Evolutionary conservation across 2,329 filamentous ascomycete genomes (phyloP).

Genomic region (Rosellinia necatrix): DNA sequence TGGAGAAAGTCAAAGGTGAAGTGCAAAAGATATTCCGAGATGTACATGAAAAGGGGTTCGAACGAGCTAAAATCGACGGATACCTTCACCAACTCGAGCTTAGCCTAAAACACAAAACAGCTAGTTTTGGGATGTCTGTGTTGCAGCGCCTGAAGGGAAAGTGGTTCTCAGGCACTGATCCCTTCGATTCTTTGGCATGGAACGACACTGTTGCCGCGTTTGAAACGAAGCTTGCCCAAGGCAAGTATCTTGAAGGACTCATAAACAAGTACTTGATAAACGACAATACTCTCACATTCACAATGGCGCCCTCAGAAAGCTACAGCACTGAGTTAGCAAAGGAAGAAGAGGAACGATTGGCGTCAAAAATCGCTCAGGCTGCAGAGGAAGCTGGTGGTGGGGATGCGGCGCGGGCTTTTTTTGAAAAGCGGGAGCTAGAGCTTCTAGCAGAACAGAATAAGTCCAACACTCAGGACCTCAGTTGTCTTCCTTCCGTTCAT

Average conservation of each 20-base stretch:
- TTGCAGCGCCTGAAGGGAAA: slow-evolving; percentile 86
- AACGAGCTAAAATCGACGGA: slow-evolving; percentile 87
- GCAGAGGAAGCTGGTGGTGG: slow-evolving; percentile 71
- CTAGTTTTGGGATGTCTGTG: slow-evolving; percentile 89
- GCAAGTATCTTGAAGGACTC: slow-evolving; percentile 80
- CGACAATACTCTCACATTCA: slow-evolving; percentile 86
- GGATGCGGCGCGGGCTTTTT: slow-evolving; percentile 69
- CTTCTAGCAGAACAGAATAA: slow-evolving; percentile 83
- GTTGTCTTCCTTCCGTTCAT: slow-evolving; percentile 84
- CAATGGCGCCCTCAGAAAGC: slow-evolving; percentile 82
- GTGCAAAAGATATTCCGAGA: slow-evolving; percentile 75
- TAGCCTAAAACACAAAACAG: slow-evolving; percentile 93
- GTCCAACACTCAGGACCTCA: slow-evolving; percentile 81
- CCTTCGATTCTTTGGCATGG: slow-evolving; percentile 89
- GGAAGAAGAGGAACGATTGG: slow-evolving; percentile 78
- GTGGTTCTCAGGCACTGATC: slow-evolving; percentile 96
- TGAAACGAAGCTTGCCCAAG: slow-evolving; percentile 73
- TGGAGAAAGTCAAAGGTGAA: slow-evolving; percentile 74
- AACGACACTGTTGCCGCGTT: slow-evolving; percentile 86
- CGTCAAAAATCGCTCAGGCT: slow-evolving; percentile 72
- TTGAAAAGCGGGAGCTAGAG: slow-evolving; percentile 79
- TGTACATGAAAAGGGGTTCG: slow-evolving; percentile 77
- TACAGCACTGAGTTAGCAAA: slow-evolving; percentile 75
- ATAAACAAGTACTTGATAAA: slow-evolving; percentile 90
- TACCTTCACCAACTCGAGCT: slow-evolving; percentile 93